Conservation (phyloP, 176 grass and related monocot species). For the Oropetium thomaeum region DNA sequence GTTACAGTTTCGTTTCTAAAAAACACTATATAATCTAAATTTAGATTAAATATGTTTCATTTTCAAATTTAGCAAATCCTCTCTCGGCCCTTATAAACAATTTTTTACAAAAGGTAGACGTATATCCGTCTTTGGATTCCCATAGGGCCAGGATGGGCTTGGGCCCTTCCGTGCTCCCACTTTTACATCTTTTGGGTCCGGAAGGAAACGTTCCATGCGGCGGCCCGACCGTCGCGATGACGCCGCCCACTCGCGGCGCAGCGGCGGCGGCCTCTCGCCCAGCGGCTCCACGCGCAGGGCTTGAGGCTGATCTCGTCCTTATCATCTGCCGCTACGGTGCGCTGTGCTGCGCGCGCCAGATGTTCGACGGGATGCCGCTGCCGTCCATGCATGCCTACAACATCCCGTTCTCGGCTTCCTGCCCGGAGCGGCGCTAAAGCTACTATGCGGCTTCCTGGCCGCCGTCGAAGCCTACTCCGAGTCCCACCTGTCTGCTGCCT, state of each 20-base stretch:
- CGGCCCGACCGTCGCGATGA: background rate
- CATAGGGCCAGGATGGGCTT: background rate
- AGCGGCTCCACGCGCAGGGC: constrained; percentile 37
- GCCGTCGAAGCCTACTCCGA: no score
- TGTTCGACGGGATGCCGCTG: constrained; percentile 44
- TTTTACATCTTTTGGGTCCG: no score
- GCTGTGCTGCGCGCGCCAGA: constrained; percentile 29
- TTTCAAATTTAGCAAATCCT: no score
- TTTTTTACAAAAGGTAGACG: no score
- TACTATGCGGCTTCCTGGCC: constrained; percentile 26
- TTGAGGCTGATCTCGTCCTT: constrained; percentile 28
- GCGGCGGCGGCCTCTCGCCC: background rate
- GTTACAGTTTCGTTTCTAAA: no score
- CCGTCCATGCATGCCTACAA: constrained; percentile 50
- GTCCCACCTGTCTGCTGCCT: no score
- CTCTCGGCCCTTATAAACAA: no score
- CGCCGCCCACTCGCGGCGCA: constrained; percentile 1
- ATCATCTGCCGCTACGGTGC: constrained; percentile 17
- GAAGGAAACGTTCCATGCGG: no score
- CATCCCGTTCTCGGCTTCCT: constrained; percentile 33
- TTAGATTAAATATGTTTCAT: no score
- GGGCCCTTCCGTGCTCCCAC: no score
- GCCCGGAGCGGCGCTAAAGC: background rate
- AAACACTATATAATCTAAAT: no score
- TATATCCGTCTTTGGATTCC: no score